phyloP scores from a whole-genome alignment of 441 rosid species.

The Euphorbia celastroides region DNA sequence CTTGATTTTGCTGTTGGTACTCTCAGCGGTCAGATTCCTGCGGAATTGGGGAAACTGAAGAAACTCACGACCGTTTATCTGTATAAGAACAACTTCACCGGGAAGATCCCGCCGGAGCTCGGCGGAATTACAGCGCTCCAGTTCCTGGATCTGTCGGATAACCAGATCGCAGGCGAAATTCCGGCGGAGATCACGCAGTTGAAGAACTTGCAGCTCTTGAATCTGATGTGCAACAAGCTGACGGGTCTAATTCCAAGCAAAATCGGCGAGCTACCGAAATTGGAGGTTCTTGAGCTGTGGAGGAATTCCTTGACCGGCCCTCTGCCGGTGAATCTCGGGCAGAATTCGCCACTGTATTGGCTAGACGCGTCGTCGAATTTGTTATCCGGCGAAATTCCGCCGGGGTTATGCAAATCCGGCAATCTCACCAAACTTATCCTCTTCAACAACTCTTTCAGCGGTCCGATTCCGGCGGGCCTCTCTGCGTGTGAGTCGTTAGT shows the following conservation, averaged over 20 bases:
- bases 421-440: slow-evolving; percentile 27
- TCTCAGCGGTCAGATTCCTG: slow-evolving; percentile 72
- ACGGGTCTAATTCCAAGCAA: slow-evolving; percentile 53
- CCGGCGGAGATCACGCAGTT: slow-evolving; percentile 51
- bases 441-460: slow-evolving; percentile 76
- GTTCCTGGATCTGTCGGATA: slow-evolving; percentile 79
- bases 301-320: slow-evolving; percentile 71
- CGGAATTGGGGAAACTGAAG: slow-evolving; percentile 58
- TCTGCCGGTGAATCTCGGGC: slow-evolving; percentile 60
- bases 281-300: slow-evolving; percentile 76
- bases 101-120: slow-evolving; percentile 58
- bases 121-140: slow-evolving; percentile 54
- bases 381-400: slow-evolving; percentile 55
- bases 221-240: slow-evolving; percentile 75
- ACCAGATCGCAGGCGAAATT: slow-evolving; percentile 56
- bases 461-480: slow-evolving; percentile 54
- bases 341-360: slow-evolving; percentile 68
- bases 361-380: slow-evolving; percentile 77
- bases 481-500: slow-evolving; percentile 55
- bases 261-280: slow-evolving; percentile 42
- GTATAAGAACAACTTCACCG: slow-evolving; percentile 65
- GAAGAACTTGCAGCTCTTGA: slow-evolving; percentile 70
- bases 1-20: slow-evolving; percentile 72
- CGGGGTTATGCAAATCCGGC: slow-evolving; percentile 51
- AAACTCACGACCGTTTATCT: slow-evolving; percentile 53